Evolutionary conservation across 2,329 filamentous ascomycete genomes (phyloP), one percentile per base, ranked within the genome.

Genomic region (Botrytis elliptica): DNA sequence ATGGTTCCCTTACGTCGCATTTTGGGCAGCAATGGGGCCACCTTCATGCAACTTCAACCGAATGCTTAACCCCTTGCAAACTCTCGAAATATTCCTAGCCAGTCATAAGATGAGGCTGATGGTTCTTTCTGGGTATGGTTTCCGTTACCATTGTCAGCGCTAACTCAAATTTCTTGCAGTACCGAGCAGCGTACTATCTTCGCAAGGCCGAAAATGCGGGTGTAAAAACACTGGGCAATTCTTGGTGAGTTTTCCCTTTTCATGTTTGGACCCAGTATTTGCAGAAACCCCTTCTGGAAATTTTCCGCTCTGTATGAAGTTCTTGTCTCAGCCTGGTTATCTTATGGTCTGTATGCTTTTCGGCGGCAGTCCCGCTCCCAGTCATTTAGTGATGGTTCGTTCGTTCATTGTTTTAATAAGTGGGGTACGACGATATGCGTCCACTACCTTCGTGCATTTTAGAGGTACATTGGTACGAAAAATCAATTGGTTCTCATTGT

Each of bases 221-320:
- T 69, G 92, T 91, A 83, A 98, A 97, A 86, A 94, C 90, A 72
- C 86, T 98, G 77, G 96, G 96, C 76, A 98, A 98, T 85, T 92
- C 93, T 79, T 99, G 96, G 95, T 98, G 91, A 83, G 93, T 73
- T 69, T 60, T 74, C 74, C 71, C 75, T 77, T 75, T 71, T 67
- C 38, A 33, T 44, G 44, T 46, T 20, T 40, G 38, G 38, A 57
- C 33, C 66, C 42, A 44, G 25, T 38, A 66, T 36, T 12, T 69
- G 18, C 22, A 42, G 25, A 57, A 57, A 33, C 12, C 25, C 25
- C 49, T 29, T 55, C 52, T 57, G 49, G 16, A 69, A 33, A 44
- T 14, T 69, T 42, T 44, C 49, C 52, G n/a, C n/a, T 42, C 44
- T n/a, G 38, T 69, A 25, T 57, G n/a, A 40, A 76, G 73, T 57